Evolutionary conservation across 116 monocot species (phyloP).

Genomic region (Phalaenopsis hybrid): DNA sequence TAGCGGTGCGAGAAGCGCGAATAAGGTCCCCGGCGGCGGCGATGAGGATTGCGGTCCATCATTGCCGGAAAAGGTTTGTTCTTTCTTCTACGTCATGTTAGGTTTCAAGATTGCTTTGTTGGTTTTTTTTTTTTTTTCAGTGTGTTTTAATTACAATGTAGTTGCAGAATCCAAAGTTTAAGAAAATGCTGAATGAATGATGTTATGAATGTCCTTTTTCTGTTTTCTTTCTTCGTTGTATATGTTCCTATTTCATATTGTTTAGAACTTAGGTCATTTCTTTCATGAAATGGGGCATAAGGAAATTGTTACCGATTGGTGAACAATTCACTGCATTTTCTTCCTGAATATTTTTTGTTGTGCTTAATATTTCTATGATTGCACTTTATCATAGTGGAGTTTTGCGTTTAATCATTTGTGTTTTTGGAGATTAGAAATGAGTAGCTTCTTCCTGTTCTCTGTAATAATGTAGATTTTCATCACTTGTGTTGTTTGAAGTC

Average conservation of each 20-base stretch:
- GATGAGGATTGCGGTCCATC: conserved; percentile 54
- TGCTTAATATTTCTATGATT: neutral
- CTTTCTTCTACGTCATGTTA: neutral
- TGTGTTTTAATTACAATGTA: neutral
- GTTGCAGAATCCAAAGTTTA: neutral
- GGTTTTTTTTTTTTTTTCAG: neutral
- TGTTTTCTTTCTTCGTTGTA: neutral
- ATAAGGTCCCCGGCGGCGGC: conserved; percentile 43
- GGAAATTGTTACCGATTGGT: neutral
- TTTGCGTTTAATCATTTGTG: neutral
- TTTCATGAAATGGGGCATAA: neutral
- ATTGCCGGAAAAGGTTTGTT: conserved; percentile 60
- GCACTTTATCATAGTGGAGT: neutral
- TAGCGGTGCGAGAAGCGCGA: conserved; percentile 51
- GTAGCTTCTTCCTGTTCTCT: neutral
- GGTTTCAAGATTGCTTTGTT: too few species aligned
- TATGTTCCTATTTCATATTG: neutral
- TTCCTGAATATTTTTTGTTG: neutral
- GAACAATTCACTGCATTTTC: neutral
- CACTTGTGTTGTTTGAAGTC: too few species aligned
- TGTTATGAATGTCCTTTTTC: neutral
- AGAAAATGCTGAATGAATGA: neutral
- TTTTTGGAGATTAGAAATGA: neutral
- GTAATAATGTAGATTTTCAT: neutral
- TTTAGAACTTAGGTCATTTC: neutral